phyloP scores from a whole-genome alignment of 192 early-diverging fungal species.

The Helicostylum pulchrum region DNA sequence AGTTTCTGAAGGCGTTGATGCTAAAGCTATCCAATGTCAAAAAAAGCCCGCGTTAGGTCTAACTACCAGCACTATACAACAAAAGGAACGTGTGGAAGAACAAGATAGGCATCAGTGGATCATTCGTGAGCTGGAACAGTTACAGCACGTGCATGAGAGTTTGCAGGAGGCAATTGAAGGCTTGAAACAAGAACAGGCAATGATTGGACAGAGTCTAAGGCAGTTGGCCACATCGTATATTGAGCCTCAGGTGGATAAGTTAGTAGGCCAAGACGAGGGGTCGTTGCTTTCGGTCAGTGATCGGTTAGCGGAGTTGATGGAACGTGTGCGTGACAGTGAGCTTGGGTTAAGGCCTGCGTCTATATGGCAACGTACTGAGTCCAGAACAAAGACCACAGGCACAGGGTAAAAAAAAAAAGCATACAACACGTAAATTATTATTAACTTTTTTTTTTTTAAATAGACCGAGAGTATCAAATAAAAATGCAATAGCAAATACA shows the following conservation, averaged over 20 bases:
- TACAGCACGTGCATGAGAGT: constrained; percentile 38
- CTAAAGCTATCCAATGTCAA: constrained; percentile 4
- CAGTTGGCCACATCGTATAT: constrained; percentile 34
- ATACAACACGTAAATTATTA: not conserved
- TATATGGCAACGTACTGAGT: no score
- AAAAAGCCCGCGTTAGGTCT: no score
- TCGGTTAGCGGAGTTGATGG: constrained; percentile 37
- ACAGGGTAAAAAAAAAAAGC: not conserved
- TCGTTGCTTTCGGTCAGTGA: constrained; percentile 40
- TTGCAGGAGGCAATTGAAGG: constrained; percentile 42
- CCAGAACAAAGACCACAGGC: not conserved
- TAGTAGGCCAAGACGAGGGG: constrained; percentile 32
- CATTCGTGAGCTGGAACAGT: constrained; percentile 47
- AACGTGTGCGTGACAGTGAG: constrained; percentile 17
- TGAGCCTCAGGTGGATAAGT: constrained; percentile 33
- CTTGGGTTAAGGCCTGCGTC: constrained; percentile 9
- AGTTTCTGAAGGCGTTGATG: constrained; percentile 33
- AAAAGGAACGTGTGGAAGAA: constrained; percentile 14
- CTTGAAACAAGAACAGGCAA: constrained; percentile 45
- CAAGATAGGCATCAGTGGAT: constrained; percentile 44
- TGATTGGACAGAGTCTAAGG: constrained; percentile 37
- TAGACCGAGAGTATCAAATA: constrained; percentile 9
- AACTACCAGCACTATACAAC: not conserved
- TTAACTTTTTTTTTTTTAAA: not conserved
- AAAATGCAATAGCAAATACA: not conserved